A percentile compares a stretch with the other conserved stretches of the same genome.
Conservation (phyloP, 148 eudicot species). For the Fagopyrum homotropicum region DNA sequence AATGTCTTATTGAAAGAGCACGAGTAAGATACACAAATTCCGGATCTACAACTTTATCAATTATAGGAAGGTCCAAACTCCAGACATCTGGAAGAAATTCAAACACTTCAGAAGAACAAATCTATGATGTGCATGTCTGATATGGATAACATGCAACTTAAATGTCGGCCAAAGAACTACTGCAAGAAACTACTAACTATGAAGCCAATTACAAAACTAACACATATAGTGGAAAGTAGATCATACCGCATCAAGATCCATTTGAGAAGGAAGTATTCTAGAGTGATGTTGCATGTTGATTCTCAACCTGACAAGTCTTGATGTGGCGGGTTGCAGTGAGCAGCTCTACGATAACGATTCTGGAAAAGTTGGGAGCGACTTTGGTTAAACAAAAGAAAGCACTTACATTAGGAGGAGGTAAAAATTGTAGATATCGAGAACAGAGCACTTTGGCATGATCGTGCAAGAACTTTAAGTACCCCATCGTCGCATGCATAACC, state of each 20-base stretch:
- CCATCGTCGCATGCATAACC: too few relatives aligned
- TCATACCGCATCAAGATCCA: conserved; percentile 85
- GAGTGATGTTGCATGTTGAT: conserved; percentile 37
- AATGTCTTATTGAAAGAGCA: background rate
- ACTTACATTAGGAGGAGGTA: too few relatives aligned
- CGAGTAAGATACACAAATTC: background rate
- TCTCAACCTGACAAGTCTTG: conserved; percentile 51
- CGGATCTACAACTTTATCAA: background rate
- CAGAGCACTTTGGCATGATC: too few relatives aligned
- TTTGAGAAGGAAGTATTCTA: conserved; percentile 47
- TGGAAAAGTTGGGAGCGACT: conserved; percentile 31
- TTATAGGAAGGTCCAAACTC: too few relatives aligned
- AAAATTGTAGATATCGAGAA: too few relatives aligned
- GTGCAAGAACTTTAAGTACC: too few relatives aligned
- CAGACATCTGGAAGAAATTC: background rate
- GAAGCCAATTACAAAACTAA: too few relatives aligned
- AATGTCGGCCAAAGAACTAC: too few relatives aligned
- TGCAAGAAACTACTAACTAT: too few relatives aligned
- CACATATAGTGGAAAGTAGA: conserved; percentile 5
- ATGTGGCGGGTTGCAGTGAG: conserved; percentile 34
- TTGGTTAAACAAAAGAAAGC: too few relatives aligned
- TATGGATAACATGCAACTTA: too few relatives aligned
- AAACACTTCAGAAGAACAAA: background rate
- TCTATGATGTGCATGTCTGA: too few relatives aligned
- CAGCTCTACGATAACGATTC: conserved; percentile 32